Conservation (phyloP, 2,329 filamentous ascomycete genomes). For the Tolypocladium paradoxum region DNA sequence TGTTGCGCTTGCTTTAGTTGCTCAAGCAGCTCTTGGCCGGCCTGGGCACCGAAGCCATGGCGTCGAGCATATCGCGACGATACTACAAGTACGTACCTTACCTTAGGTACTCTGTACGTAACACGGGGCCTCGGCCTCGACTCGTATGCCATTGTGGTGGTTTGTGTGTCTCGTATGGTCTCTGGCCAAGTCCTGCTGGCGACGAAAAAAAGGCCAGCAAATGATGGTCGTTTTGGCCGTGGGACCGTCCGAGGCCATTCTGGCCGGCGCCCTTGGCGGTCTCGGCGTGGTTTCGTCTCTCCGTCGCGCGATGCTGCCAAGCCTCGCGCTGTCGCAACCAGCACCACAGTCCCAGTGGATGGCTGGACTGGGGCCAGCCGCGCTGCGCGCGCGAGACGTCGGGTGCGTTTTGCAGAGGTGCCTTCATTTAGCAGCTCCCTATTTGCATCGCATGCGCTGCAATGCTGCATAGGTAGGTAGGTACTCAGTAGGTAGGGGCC, state of each 20-base stretch:
- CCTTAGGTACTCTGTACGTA: too few relatives aligned
- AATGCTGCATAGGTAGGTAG: not conserved
- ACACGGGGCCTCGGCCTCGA: not conserved
- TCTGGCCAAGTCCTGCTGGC: not conserved
- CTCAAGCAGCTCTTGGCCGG: not conserved
- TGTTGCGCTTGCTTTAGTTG: not conserved
- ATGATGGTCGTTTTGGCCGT: not conserved
- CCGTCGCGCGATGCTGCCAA: constrained; percentile 7
- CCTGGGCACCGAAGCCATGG: not conserved
- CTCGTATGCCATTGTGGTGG: not conserved
- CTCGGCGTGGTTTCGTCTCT: constrained; percentile 8
- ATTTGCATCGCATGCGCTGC: not conserved
- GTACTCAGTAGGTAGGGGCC: not conserved
- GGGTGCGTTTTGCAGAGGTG: not conserved
- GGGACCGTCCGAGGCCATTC: not conserved
- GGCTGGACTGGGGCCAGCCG: not conserved
- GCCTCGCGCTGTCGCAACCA: constrained; percentile 4
- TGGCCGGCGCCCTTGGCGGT: constrained; percentile 8
- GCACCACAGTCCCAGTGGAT: not conserved
- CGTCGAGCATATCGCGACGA: too few relatives aligned
- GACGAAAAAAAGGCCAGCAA: not conserved
- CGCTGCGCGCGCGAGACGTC: not conserved
- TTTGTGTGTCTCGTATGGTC: too few relatives aligned
- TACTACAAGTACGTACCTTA: too few relatives aligned
- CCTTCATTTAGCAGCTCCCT: not conserved